Evolutionary conservation across 2,329 filamentous ascomycete genomes (phyloP), one percentile per base, ranked within the genome.

Genomic region (Moelleriella libera): DNA sequence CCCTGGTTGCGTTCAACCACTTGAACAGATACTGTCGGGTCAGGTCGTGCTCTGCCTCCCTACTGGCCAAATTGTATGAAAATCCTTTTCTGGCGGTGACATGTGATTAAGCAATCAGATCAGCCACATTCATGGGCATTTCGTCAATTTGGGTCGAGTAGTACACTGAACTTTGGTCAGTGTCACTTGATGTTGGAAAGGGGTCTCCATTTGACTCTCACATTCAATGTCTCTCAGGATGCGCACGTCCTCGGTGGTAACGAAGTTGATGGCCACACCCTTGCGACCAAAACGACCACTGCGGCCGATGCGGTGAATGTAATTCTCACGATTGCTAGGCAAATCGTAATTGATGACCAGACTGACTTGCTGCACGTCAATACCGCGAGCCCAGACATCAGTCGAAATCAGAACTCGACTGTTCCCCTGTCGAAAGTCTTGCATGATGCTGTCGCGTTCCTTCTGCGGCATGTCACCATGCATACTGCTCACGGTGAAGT

Each of bases 331-430:
- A 69, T 98, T 97, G 68, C 85, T 92, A 4, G 92, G 92, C 50
- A 98, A 74, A 64, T 98, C 92, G 67, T 98, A 98, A 74, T 98
- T 98, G 75, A 98, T 98, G 52, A 98, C 92, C 60, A 98, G 72
- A 51, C 86, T 94, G 58, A 98, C 92, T 67, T 98, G 92, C 69
- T 98, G 92, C 45, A 98, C 92, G 63, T 98, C 92, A 67, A 98
- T 98, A 70, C 92, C 92, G 64, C 92, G 85, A 49, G 92, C 92
- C 88, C 90, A 94, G 43, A 98, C 88, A 63, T 98, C 92, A 1
- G 92, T 98, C 37, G 89, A 94, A 63, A 98, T 98, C 45, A 98
- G 73, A 28, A 98, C 92, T 61, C 92, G 82, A 57, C 87, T 94
- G 68, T 95, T 95, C 53, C 90, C 92, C 68, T 95, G 89, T 55